Base-by-base conservation (phyloP, 345 rosid species). In the Psidium friedrichsthalianum region DNA sequence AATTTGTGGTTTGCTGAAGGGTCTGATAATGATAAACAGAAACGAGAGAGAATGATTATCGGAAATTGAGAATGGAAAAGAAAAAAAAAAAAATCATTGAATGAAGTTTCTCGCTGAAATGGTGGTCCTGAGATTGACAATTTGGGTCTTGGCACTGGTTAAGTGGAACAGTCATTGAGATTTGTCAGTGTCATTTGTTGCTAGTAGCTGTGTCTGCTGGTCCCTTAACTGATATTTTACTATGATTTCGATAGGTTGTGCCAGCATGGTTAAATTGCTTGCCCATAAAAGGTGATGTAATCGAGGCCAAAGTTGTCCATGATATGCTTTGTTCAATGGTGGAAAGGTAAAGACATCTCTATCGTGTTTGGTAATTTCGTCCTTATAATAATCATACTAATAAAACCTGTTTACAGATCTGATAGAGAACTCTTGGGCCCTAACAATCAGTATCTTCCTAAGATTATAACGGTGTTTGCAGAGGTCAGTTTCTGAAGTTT, bases 231-330 rank as follows among this genome's bases (percentile, higher is more conserved):
- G 36, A 69, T 69, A 32, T 32, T 69, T 69, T 32, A 69, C 47
- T 32, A 69, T 69, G 24, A 69, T 69, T 32, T 69, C 3, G 9
- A 18, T 32, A 98, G 99, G 95, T 98, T 86, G 90, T 98, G 83
- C 99, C 99, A 52, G 98, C 99, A 42, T 98, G 99, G 99, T 91
- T 98, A 90, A 98, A 94, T 91, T 98, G 99, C 91, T 92, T 98
- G 90, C 99, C 99, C 7, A 89, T 98, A 76, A 91, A 92, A 88
- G 98, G 98, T 80, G 99, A 98, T 88, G 88, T 95, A 84, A 95
- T 96, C 87, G 99, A 98, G 91, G 99, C 99, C 88, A 98, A 98
- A 90, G 93, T 93, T 85, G 99, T 98, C 88, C 98, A 98, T 82
- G 98, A 95, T 24, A 97, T 95, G 92, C 99, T 98, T 85, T 98